Percentiles rank a stretch among this genome's conserved stretches.
phyloP scores from a whole-genome alignment of 2,329 filamentous ascomycete genomes.

The Trichoderma sp. region DNA sequence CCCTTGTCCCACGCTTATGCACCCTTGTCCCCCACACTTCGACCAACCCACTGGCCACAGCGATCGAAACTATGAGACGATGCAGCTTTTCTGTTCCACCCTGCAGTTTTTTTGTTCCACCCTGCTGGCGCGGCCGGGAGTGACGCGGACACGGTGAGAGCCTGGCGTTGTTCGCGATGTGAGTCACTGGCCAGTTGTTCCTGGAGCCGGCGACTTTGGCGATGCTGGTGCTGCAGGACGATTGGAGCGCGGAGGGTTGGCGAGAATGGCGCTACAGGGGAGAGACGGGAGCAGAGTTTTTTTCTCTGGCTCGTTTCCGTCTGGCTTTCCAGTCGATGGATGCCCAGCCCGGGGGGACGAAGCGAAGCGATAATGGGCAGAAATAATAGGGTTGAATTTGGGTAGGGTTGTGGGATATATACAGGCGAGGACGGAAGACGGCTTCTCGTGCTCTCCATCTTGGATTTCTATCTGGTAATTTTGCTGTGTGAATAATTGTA shows the following conservation, averaged over 20 bases:
- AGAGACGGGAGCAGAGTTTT: background rate
- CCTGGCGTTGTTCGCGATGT: conserved; percentile 21
- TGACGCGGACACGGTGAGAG: conserved; percentile 26
- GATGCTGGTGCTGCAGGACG: conserved; percentile 21
- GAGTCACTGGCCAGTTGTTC: conserved; percentile 32
- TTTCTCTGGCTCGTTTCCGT: background rate
- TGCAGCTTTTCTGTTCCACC: background rate
- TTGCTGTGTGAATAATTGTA: background rate
- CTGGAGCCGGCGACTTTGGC: background rate
- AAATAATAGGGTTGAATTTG: background rate
- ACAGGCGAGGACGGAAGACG: background rate
- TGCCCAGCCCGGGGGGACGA: background rate
- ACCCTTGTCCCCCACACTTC: conserved; percentile 4
- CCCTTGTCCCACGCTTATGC: conserved; percentile 17
- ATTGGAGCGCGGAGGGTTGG: conserved; percentile 14
- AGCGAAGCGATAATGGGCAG: background rate
- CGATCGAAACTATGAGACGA: conserved; percentile 25
- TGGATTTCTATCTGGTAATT: background rate
- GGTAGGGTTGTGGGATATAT: conserved; percentile 12
- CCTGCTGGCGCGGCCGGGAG: conserved; percentile 20
- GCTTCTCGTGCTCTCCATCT: background rate
- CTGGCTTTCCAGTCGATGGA: background rate
- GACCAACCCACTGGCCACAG: conserved; percentile 26
- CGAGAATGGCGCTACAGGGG: background rate
- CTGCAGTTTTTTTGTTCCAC: background rate